Evolutionary conservation across 805 yeast species (phyloP).

Genomic region (Yarrowia osloensis): DNA sequence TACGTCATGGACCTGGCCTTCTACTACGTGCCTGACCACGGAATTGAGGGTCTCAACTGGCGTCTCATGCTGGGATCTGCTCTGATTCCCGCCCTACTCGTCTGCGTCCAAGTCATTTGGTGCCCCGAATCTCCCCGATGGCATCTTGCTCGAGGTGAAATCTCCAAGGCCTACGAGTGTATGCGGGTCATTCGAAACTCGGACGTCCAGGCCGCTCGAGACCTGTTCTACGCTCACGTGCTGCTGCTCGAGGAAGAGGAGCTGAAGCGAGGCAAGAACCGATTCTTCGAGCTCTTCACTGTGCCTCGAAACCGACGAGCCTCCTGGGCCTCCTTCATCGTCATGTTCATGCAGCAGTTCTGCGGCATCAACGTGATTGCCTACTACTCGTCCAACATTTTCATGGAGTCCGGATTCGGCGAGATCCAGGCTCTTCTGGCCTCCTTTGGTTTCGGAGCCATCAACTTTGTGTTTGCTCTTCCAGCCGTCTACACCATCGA

Average conservation of each 20-base stretch:
- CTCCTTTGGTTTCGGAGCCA: conserved; percentile 83
- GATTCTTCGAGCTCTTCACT: conserved; percentile 51
- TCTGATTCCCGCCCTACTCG: conserved; percentile 57
- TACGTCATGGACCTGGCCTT: conserved; percentile 62
- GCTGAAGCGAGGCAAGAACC: conserved; percentile 44
- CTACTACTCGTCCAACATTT: conserved; percentile 77
- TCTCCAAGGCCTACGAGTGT: conserved; percentile 53
- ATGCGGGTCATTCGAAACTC: conserved; percentile 51
- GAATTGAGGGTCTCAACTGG: conserved; percentile 47
- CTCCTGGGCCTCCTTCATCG: conserved; percentile 74
- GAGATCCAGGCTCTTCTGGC: conserved; percentile 68
- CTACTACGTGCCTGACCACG: background rate
- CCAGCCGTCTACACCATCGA: conserved; percentile 84
- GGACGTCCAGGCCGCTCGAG: conserved; percentile 62
- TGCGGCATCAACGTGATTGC: conserved; percentile 90
- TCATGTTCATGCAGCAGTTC: conserved; percentile 88
- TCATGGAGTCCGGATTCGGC: conserved; percentile 64
- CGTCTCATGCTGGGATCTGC: conserved; percentile 69
- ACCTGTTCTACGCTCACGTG: conserved; percentile 59
- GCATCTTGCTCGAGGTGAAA: conserved; percentile 57
- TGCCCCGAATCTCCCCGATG: conserved; percentile 75
- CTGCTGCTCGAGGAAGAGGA: conserved; percentile 49
- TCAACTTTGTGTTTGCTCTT: conserved; percentile 76
- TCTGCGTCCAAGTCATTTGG: conserved; percentile 53
- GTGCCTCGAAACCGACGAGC: conserved; percentile 84